Percentiles rank a stretch among this genome's conserved stretches.
These are phyloP conservation scores for Penicillium nordicum DNA, from an alignment of 2,329 filamentous ascomycete species.

Conservation along the genomic window DNA sequence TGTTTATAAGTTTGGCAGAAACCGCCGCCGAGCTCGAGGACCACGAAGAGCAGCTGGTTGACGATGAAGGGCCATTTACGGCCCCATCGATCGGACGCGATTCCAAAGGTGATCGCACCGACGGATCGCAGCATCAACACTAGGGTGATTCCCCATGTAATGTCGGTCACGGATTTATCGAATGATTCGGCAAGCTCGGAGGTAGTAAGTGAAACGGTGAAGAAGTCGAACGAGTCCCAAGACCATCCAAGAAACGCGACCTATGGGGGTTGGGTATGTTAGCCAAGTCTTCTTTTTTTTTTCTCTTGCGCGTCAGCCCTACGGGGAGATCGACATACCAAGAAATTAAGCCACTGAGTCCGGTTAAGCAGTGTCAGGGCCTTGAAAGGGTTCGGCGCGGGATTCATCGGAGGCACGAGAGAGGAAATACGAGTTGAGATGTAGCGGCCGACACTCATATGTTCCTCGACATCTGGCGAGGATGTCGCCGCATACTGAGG, in stretches of 20 bases:
- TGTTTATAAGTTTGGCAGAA: conserved; percentile 57
- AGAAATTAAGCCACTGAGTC: conserved; percentile 60
- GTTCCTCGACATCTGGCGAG: conserved; percentile 23
- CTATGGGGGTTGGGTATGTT: conserved; percentile 19
- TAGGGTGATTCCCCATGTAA: conserved; percentile 58
- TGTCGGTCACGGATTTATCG: conserved; percentile 53
- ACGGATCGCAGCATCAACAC: conserved; percentile 61
- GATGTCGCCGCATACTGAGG: neutral
- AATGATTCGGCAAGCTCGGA: conserved; percentile 53
- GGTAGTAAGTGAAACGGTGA: conserved; percentile 59
- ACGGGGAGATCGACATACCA: conserved; percentile 26
- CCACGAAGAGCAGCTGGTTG: conserved; percentile 60
- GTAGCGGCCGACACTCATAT: conserved; percentile 45
- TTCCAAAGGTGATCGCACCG: conserved; percentile 57
- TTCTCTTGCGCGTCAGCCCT: neutral
- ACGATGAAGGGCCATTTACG: conserved; percentile 59
- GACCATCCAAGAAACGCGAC: conserved; percentile 49
- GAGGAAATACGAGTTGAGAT: conserved; percentile 53
- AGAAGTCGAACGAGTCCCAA: conserved; percentile 61
- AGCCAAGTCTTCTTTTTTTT: neutral
- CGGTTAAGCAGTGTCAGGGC: conserved; percentile 50
- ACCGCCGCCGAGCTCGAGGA: conserved; percentile 58
- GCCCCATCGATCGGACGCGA: conserved; percentile 51
- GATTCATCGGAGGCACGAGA: conserved; percentile 55
- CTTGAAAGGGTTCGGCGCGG: conserved; percentile 53